Evolutionary conservation across 2,329 filamentous ascomycete species (phyloP), one percentile per base, ranked within the genome.

Genomic region (Aspergillus chevalieri): DNA sequence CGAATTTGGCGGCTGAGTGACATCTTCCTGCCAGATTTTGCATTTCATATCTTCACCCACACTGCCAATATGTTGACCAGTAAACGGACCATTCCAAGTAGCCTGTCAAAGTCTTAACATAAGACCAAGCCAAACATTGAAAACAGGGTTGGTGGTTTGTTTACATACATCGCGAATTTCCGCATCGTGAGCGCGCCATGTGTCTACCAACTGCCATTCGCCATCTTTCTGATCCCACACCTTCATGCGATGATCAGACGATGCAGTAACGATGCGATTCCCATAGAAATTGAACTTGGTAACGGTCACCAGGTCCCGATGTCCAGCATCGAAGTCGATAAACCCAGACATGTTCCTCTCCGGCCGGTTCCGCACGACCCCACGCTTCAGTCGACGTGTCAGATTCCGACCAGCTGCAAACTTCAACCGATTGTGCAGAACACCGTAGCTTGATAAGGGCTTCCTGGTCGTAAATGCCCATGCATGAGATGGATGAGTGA

Each of bases 261-360:
- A 93, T 30, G 89, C 90, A 2, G 90, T 93, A 39, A 91, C 87
- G 76, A 92, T 91, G 59, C 91, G 87, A 61, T 89, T 91, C 59
- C 91, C 92, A 68, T 95, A 95, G 57, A 84, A 85, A 70, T 96
- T 96, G 78, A 94, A 95, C 57, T 89, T 86, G 53, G 92, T 84
- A 48, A 89, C 86, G 56, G 91, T 84, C 46, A 94, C 87, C 42
- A 93, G 78, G 66, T 94, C 73, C 45, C 70, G 67, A 62, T 76
- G 73, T 52, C 69, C 71, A 34, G 72, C 65, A 52, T 74, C 70
- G 56, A 75, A 73, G 53, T 73, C 68, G 51, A 65, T 63, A 58
- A 71, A 71, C 41, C 62, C 64, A 50, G 66, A 65, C 46, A 56
- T 19, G 12, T 44, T 26, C 63, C 69, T 70, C 28, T 62, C 57